These are phyloP conservation scores for Parastagonospora avenae DNA, from an alignment of 2,329 filamentous ascomycete species.

Conservation along the genomic window DNA sequence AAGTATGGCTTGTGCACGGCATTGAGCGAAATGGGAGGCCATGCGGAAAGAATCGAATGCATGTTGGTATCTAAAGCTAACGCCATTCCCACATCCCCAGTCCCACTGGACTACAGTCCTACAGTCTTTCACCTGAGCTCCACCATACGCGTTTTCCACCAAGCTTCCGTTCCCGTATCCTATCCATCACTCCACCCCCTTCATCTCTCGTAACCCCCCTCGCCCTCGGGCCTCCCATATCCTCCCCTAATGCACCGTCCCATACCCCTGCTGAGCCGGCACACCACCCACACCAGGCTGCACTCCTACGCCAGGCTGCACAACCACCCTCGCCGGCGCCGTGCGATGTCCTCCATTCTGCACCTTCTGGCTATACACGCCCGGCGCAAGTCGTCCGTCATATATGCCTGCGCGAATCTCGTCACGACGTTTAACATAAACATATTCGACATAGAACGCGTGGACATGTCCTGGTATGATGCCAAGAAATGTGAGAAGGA, in stretches of 20 bases:
- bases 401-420: constrained; percentile 64
- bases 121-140: not conserved
- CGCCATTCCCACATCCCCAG: too few species aligned
- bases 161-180: too few species aligned
- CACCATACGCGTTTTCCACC: not conserved
- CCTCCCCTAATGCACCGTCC: not conserved
- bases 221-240: not conserved
- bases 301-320: not conserved
- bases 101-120: too few species aligned
- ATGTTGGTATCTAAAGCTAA: not conserved
- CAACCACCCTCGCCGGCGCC: constrained; percentile 1
- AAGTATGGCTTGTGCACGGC: too few species aligned
- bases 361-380: constrained; percentile 74
- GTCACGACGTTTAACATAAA: constrained; percentile 78
- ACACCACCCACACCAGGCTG: not conserved
- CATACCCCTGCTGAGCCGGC: constrained; percentile 7
- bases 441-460: constrained; percentile 80
- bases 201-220: too few species aligned
- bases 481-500: constrained; percentile 54
- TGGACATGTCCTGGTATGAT: constrained; percentile 78
- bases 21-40: not conserved
- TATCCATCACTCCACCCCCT: too few species aligned
- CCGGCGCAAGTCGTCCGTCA: constrained; percentile 63
- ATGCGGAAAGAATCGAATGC: not conserved
- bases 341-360: constrained; percentile 64